phyloP scores from a whole-genome alignment of 1,284 basidiomycete genomes.

The Rhodotorula sp. region DNA sequence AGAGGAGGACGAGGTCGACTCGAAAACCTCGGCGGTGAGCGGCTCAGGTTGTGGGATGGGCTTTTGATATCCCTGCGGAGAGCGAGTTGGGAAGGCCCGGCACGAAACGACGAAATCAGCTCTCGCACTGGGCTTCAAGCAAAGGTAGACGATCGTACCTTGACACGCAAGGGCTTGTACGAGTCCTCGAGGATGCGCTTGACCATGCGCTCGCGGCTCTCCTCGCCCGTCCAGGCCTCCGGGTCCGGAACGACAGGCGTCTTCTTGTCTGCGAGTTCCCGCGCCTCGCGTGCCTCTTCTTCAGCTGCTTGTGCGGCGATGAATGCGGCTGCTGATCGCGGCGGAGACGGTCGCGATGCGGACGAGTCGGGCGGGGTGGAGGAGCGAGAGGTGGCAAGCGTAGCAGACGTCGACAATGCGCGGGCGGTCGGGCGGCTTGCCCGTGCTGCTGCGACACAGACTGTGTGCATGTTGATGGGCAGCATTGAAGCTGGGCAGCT shows the following conservation, averaged over 20 bases:
- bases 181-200: slow-evolving; percentile 33
- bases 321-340: slow-evolving; percentile 11
- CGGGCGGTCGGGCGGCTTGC: not conserved
- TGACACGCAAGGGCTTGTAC: slow-evolving; percentile 37
- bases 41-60: slow-evolving; percentile 27
- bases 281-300: slow-evolving; percentile 7
- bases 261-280: slow-evolving; percentile 1
- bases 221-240: slow-evolving; percentile 36
- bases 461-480: not conserved
- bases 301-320: slow-evolving; percentile 16
- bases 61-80: slow-evolving; percentile 27
- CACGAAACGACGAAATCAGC: not conserved
- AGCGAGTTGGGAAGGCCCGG: not conserved
- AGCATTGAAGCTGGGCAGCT: not conserved
- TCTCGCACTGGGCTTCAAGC: no score
- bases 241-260: slow-evolving; percentile 10
- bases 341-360: not conserved
- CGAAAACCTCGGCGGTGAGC: slow-evolving; percentile 20
- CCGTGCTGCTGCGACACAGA: no score
- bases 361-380: not conserved
- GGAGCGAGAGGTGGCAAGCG: not conserved
- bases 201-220: slow-evolving; percentile 29
- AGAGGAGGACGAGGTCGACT: not conserved
- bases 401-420: not conserved
- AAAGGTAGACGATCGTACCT: slow-evolving; percentile 17